phyloP scores from a whole-genome alignment of 2,329 filamentous ascomycete species.

The Thelonectria discophora region DNA sequence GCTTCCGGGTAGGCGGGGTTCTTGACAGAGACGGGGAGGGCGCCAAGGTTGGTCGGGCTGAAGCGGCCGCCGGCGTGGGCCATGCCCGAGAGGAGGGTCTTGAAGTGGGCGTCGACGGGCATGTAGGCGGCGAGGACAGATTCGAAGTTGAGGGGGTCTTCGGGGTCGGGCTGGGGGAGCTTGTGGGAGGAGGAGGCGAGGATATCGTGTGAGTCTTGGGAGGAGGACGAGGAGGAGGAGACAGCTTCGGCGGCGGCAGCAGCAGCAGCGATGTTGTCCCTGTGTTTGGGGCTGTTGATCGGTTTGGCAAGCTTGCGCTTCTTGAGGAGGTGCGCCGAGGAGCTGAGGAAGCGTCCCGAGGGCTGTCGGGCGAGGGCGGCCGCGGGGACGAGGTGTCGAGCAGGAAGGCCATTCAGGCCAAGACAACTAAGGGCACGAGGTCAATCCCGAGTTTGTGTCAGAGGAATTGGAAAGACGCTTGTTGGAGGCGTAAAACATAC shows the following conservation, averaged over 20 bases:
- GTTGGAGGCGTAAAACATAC: constrained; percentile 24
- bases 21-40: constrained; percentile 53
- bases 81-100: constrained; percentile 52
- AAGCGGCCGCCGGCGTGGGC: constrained; percentile 60
- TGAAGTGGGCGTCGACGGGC: constrained; percentile 54
- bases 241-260: not conserved
- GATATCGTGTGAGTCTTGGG: constrained; percentile 30
- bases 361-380: constrained; percentile 6
- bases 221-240: constrained; percentile 16
- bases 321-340: constrained; percentile 45
- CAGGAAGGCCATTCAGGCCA: constrained; percentile 28
- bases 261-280: constrained; percentile 28
- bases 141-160: constrained; percentile 59
- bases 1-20: constrained; percentile 37
- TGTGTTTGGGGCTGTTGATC: constrained; percentile 42
- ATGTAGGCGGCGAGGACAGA: constrained; percentile 56
- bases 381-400: constrained; percentile 21
- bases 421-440: constrained; percentile 22
- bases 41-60: constrained; percentile 60
- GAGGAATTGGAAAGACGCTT: not conserved
- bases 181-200: constrained; percentile 23
- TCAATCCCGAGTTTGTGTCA: constrained; percentile 3
- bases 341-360: constrained; percentile 44
- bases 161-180: constrained; percentile 45
- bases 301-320: constrained; percentile 51